Evolutionary conservation across 768 basidiomycete species (phyloP).

Genomic region (Pulveroboletus sp.): DNA sequence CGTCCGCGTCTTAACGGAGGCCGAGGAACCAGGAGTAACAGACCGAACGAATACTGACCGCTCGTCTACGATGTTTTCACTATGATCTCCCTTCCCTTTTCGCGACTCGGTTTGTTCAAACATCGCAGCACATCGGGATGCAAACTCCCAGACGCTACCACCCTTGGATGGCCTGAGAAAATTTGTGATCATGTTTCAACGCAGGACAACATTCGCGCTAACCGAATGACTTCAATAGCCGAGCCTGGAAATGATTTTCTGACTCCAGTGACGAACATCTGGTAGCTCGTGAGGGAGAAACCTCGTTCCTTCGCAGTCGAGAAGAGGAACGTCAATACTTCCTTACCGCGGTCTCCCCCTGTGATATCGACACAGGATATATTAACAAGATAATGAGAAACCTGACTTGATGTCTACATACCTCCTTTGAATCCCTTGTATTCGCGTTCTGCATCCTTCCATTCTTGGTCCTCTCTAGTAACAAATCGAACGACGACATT

Average conservation of each 20-base stretch:
- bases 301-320: slow-evolving; percentile 14
- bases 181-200: neutral
- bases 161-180: slow-evolving; percentile 16
- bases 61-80: neutral
- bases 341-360: slow-evolving; percentile 14
- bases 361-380: neutral
- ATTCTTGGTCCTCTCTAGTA: neutral
- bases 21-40: slow-evolving; percentile 15
- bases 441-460: slow-evolving; percentile 7
- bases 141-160: slow-evolving; percentile 12
- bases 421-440: slow-evolving; percentile 24
- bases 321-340: slow-evolving; percentile 18
- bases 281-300: slow-evolving; percentile 21
- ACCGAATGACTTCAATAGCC: slow-evolving; percentile 12
- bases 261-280: slow-evolving; percentile 14
- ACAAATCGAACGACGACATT: slow-evolving; percentile 22
- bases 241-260: neutral
- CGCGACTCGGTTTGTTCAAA: slow-evolving; percentile 5
- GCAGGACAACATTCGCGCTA: neutral
- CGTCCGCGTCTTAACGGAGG: slow-evolving; percentile 12
- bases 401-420: slow-evolving; percentile 6
- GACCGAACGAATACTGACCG: slow-evolving; percentile 6
- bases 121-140: slow-evolving; percentile 10
- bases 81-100: neutral
- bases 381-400: neutral